Evolutionary conservation across 495 filamentous ascomycete genomes (phyloP).

Genomic region (Penicillium desertorum): DNA sequence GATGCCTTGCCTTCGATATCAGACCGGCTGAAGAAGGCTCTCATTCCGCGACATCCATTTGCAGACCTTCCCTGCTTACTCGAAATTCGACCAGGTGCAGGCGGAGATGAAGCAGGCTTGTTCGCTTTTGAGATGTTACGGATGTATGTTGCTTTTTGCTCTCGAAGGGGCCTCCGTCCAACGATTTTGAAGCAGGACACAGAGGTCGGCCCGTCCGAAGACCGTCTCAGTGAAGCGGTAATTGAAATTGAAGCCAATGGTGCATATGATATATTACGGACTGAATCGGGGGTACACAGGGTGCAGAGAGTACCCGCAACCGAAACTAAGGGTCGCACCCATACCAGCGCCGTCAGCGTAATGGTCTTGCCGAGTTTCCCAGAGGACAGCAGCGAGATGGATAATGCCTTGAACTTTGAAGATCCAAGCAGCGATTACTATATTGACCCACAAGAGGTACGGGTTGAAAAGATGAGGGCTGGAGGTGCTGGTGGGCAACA

Average conservation of each 20-base stretch:
- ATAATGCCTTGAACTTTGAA: slow-evolving; percentile 61
- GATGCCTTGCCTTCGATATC: slow-evolving; percentile 59
- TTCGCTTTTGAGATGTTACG: slow-evolving; percentile 83
- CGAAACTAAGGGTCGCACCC: slow-evolving; percentile 83
- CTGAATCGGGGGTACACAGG: slow-evolving; percentile 90
- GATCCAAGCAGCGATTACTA: slow-evolving; percentile 90
- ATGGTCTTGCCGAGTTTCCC: slow-evolving; percentile 87
- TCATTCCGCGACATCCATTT: slow-evolving; percentile 90
- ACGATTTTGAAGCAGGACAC: slow-evolving; percentile 58
- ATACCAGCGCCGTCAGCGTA: slow-evolving; percentile 88
- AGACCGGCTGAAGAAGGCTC: slow-evolving; percentile 63
- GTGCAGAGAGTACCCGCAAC: slow-evolving; percentile 92
- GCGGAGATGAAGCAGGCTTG: slow-evolving; percentile 84
- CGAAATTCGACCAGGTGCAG: slow-evolving; percentile 91
- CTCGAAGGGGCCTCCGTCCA: slow-evolving; percentile 57
- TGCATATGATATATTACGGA: slow-evolving; percentile 75
- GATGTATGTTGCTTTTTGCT: slow-evolving; percentile 87
- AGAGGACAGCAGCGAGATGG: slow-evolving; percentile 48
- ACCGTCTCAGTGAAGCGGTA: slow-evolving; percentile 76
- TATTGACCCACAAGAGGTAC: slow-evolving; percentile 81
- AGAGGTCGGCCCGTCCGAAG: slow-evolving; percentile 54
- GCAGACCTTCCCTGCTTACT: slow-evolving; percentile 87
- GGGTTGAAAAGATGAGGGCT: slow-evolving; percentile 85
- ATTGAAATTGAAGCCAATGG: slow-evolving; percentile 77
- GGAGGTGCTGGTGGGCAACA: slow-evolving; percentile 93